Base-by-base conservation (phyloP, 352 stramenopile species). In the Phytophthora hibernalis region DNA sequence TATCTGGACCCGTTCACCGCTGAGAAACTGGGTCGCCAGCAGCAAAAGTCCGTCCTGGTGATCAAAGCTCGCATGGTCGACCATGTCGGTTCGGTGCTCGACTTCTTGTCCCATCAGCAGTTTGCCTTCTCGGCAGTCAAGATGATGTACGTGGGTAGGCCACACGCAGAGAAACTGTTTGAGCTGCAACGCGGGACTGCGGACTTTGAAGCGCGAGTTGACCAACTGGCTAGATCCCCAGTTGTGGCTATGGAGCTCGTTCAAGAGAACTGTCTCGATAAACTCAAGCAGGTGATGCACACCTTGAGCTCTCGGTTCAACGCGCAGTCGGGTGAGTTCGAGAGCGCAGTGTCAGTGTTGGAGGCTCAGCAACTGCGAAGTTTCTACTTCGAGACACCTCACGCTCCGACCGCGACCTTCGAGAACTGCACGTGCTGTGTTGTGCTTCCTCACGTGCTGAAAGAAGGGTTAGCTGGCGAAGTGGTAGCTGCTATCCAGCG, bases 401-500 rank as follows among this genome's bases (percentile, higher is more conserved):
- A 91, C n/a, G 52, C 55, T 9, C 40, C 71, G 11, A 97, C 91
- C 0, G 91, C 91, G 2, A 91, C 76, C 0, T 92, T 92, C 31
- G 84, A 96, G 53, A 90, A 87, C 74, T 98, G 91, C 61, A 98
- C 93, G 1, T 98, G 90, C 67, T 97, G 91, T 44, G 84, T 98
- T 5, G 86, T 98, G 7, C 85, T 97, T 51, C 95, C 93, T 6
- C 96, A 98, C 61, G 87, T 95, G n/a, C 76, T 98, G 6, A 98
- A 96, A 61, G 87, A 92, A 65, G 85, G 82, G 4, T 48, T 89
- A 5, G 76, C 77, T 1, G 95, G 94, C 16, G 70, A 89, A 22
- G 91, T 98, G 11, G 70, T 98, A 7, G 74, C 92, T 31, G 77
- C 87, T 4, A 96, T 98, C 22, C 70, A 96, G 31, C 56, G 56